These are phyloP conservation scores for Neurospora pannonica DNA, from an alignment of 495 filamentous ascomycete species.

Conservation along the genomic window DNA sequence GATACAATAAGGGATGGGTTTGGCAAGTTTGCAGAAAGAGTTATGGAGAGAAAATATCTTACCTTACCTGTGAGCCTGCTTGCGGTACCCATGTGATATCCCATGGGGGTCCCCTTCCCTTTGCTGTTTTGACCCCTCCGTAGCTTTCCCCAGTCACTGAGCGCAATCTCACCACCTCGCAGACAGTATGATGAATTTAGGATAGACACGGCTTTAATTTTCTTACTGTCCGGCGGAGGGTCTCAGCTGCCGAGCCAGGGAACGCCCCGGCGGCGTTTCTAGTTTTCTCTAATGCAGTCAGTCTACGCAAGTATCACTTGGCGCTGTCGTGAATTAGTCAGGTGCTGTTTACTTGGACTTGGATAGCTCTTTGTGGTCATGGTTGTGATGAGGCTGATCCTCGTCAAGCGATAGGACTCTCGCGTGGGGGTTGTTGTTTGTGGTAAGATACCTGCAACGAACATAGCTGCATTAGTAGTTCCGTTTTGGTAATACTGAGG, in stretches of 20 bases:
- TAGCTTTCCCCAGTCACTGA: not conserved
- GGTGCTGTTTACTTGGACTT: not conserved
- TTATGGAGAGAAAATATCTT: not conserved
- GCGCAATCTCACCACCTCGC: not conserved
- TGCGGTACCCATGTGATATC: not conserved
- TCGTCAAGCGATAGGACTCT: not conserved
- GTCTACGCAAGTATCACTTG: not conserved
- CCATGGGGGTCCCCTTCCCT: not conserved
- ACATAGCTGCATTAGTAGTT: not conserved
- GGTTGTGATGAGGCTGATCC: not conserved
- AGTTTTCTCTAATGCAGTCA: not conserved
- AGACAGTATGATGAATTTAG: not conserved
- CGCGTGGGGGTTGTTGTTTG: not conserved
- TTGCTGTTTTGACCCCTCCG: not conserved
- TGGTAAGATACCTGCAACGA: not conserved
- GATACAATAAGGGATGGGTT: not conserved
- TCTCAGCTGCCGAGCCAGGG: not conserved
- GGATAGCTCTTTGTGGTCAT: not conserved
- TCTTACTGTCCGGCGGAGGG: not conserved
- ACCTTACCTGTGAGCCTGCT: not conserved
- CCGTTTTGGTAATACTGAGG: not conserved
- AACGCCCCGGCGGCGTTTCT: not conserved
- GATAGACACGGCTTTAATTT: not conserved
- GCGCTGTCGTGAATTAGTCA: not conserved
- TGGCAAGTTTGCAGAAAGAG: not conserved